Evolutionary conservation across 2,329 filamentous ascomycete species (phyloP).

Genomic region (Paecilomyces sp.): DNA sequence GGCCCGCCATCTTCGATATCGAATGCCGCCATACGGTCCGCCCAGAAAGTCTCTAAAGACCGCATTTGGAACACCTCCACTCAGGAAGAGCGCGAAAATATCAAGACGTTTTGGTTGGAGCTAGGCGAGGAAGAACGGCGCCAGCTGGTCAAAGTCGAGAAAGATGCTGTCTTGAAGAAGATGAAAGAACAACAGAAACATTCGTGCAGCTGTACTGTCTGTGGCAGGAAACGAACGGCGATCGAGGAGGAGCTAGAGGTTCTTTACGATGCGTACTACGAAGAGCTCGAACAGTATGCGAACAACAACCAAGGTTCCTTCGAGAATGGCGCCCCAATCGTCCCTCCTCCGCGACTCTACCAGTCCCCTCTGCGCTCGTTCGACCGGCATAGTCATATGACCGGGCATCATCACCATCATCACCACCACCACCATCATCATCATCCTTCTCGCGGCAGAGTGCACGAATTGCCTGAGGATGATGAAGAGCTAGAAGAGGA

Average conservation of each 20-base stretch:
- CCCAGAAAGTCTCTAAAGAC: conserved; percentile 55
- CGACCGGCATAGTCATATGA: conserved; percentile 52
- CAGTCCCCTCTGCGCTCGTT: conserved; percentile 49
- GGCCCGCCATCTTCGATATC: conserved; percentile 38
- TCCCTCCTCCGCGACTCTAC: conserved; percentile 58
- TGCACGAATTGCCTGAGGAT: conserved; percentile 53
- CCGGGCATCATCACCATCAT: conserved; percentile 44
- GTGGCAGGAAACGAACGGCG: conserved; percentile 88
- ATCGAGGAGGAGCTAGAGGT: conserved; percentile 98
- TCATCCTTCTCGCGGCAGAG: conserved; percentile 66
- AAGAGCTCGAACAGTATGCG: conserved; percentile 95
- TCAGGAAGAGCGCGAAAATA: conserved; percentile 88
- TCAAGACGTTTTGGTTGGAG: conserved; percentile 97
- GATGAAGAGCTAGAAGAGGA: conserved; percentile 48
- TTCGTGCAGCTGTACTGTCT: conserved; percentile 96
- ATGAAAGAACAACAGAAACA: conserved; percentile 99
- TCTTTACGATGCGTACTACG: conserved; percentile 96
- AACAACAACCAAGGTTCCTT: conserved; percentile 64
- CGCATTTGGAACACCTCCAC: conserved; percentile 98
- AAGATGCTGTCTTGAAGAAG: conserved; percentile 94
- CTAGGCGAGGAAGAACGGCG: conserved; percentile 91
- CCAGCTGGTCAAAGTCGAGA: conserved; percentile 94
- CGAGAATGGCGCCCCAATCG: conserved; percentile 59
- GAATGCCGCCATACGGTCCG: conserved; percentile 33
- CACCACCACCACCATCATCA: not conserved